Percentiles rank a stretch among this genome's conserved stretches.
Conservation (phyloP, 106 monocot genomes). For the Dendrobium catenatum region DNA sequence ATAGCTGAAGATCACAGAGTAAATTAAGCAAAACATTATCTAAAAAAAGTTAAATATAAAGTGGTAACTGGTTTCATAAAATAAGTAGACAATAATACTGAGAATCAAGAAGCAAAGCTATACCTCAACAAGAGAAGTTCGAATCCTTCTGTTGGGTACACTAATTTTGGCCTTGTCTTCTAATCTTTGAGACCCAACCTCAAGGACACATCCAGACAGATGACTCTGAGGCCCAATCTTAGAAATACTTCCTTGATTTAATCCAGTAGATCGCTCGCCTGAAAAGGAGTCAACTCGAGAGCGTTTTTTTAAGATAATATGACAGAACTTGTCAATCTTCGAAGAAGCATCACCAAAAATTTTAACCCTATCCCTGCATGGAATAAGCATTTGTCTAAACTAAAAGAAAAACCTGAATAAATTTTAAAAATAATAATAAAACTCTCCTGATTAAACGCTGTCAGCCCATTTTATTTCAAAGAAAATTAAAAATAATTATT, state of each 20-base stretch:
- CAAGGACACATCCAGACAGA: constrained; percentile 22
- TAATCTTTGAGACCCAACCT: constrained; percentile 30
- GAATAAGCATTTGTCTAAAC: constrained; percentile 3
- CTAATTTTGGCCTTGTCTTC: constrained; percentile 43
- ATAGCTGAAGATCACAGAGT: neutral
- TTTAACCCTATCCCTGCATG: constrained; percentile 39
- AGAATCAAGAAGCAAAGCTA: constrained; percentile 12
- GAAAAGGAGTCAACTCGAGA: constrained; percentile 36
- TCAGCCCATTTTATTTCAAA: neutral
- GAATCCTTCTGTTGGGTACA: constrained; percentile 44
- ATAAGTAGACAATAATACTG: neutral
- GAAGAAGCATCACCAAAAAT: constrained; percentile 29
- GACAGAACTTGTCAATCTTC: constrained; percentile 36
- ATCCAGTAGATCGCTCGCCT: constrained; percentile 24
- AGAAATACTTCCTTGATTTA: constrained; percentile 13
- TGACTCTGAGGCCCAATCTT: constrained; percentile 25
- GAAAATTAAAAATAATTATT: neutral
- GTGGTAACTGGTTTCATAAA: neutral
- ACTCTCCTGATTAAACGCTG: neutral
- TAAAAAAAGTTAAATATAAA: neutral
- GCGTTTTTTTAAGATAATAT: constrained; percentile 31
- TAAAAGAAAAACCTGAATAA: neutral
- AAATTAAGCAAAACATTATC: neutral
- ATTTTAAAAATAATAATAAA: neutral
- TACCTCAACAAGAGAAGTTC: constrained; percentile 38